Evolutionary conservation across 2,329 filamentous ascomycete species (phyloP).

Genomic region (Orbilia ellipsospora): DNA sequence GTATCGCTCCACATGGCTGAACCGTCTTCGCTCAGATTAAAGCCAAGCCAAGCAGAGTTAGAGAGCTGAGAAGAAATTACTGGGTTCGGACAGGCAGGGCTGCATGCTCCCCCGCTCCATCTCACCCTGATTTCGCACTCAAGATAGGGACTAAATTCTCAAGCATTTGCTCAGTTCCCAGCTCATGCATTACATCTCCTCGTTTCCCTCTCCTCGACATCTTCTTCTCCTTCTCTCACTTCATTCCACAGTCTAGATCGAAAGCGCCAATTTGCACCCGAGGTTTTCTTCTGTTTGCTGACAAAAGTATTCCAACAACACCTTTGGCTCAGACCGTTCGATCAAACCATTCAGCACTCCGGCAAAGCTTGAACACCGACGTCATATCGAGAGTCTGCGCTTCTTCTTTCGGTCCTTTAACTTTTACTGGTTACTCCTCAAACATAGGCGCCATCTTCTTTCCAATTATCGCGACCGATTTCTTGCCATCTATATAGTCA

Average conservation of each 20-base stretch:
- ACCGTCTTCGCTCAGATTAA: background rate
- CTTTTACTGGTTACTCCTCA: no score
- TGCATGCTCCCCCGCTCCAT: conserved; percentile 51
- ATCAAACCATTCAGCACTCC: no score
- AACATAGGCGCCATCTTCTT: no score
- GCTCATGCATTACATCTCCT: background rate
- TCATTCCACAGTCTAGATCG: background rate
- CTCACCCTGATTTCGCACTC: conserved; percentile 29
- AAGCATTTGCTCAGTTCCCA: background rate
- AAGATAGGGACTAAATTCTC: conserved; percentile 30
- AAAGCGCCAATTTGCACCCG: background rate
- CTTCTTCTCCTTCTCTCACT: background rate
- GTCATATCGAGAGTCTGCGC: conserved; percentile 3
- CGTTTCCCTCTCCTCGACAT: background rate
- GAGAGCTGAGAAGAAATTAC: conserved; percentile 6
- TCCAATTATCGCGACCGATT: no score
- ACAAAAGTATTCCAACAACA: background rate
- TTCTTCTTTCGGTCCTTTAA: no score
- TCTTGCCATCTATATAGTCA: no score
- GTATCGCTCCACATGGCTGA: conserved; percentile 36
- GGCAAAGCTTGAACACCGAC: conserved; percentile 2
- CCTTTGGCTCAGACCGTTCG: background rate
- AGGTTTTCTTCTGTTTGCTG: no score
- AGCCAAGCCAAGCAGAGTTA: conserved; percentile 31
- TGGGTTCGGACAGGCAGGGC: conserved; percentile 34